These are phyloP conservation scores for Bidens hawaiensis DNA, from an alignment of 140 eudicot genomes.

Conservation along the genomic window DNA sequence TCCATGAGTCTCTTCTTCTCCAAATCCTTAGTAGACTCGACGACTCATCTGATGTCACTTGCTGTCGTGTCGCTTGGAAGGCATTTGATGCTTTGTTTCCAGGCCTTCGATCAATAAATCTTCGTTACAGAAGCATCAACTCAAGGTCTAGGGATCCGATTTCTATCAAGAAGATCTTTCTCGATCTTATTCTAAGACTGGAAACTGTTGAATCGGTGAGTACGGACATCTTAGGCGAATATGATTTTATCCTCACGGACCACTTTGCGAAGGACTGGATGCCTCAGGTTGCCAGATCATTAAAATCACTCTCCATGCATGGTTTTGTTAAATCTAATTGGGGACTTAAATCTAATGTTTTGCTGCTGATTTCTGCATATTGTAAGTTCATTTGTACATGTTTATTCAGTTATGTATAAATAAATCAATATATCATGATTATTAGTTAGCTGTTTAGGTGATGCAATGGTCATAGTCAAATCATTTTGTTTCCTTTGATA, in stretches of 20 bases:
- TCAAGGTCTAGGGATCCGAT: neutral
- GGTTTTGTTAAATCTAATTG: neutral
- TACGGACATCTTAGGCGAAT: neutral
- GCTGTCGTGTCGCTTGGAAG: neutral
- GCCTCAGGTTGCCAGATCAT: neutral
- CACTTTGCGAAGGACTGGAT: neutral
- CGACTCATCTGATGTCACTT: neutral
- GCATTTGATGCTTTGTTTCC: neutral
- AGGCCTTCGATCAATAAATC: conserved; percentile 3
- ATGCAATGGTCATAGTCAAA: too few species aligned
- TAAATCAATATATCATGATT: too few species aligned
- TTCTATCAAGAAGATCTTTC: neutral
- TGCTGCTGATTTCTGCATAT: neutral
- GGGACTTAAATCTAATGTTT: neutral
- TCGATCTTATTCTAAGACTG: neutral
- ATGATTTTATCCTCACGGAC: neutral
- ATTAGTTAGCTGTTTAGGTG: too few species aligned
- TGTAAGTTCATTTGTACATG: neutral
- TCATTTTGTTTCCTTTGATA: neutral
- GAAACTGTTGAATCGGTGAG: neutral
- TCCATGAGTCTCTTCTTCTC: neutral
- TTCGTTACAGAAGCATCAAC: neutral
- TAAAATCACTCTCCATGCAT: neutral
- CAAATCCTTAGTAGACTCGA: conserved; percentile 3
- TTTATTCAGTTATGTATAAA: too few species aligned